Evolutionary conservation across 331 rosid species (phyloP).

Genomic region (Phaseolus coccineus): DNA sequence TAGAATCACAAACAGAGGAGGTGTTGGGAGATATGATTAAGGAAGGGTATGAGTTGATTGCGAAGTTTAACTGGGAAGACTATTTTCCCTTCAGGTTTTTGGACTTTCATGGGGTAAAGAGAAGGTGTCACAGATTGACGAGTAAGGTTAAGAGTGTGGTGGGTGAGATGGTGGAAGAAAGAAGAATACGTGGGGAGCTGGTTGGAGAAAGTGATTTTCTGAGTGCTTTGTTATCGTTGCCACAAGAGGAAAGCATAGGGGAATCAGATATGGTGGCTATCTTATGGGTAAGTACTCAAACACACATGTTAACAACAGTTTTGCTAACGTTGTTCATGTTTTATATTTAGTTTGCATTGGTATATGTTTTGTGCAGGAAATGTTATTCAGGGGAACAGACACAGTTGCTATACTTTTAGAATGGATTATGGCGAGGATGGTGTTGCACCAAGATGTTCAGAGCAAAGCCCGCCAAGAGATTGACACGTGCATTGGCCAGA

Average conservation of each 20-base stretch:
- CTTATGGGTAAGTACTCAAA: slow-evolving; percentile 67
- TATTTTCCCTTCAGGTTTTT: slow-evolving; percentile 67
- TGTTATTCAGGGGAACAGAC: slow-evolving; percentile 83
- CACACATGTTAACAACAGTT: no score
- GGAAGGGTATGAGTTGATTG: slow-evolving; percentile 82
- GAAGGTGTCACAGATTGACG: slow-evolving; percentile 72
- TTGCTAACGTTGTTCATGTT: no score
- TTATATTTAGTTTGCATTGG: no score
- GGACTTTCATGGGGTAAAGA: slow-evolving; percentile 83
- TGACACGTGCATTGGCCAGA: slow-evolving; percentile 51
- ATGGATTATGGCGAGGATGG: slow-evolving; percentile 78
- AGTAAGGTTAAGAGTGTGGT: slow-evolving; percentile 57
- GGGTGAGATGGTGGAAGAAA: slow-evolving; percentile 62
- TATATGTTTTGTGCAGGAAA: slow-evolving; percentile 54
- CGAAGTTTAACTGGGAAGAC: slow-evolving; percentile 74
- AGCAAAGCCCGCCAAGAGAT: slow-evolving; percentile 61
- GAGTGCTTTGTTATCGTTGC: slow-evolving; percentile 66
- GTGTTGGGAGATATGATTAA: slow-evolving; percentile 64
- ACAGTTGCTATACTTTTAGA: slow-evolving; percentile 72
- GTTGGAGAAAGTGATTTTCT: slow-evolving; percentile 69
- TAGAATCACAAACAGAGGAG: not conserved
- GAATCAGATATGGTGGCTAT: slow-evolving; percentile 78
- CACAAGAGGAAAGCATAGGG: slow-evolving; percentile 61
- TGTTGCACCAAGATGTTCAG: slow-evolving; percentile 72
- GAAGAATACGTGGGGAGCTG: slow-evolving; percentile 42